These are phyloP conservation scores for Sphagnum magellanicum DNA, from an alignment of 228 moss, liverwort and hornwort genomes.

Conservation along the genomic window DNA sequence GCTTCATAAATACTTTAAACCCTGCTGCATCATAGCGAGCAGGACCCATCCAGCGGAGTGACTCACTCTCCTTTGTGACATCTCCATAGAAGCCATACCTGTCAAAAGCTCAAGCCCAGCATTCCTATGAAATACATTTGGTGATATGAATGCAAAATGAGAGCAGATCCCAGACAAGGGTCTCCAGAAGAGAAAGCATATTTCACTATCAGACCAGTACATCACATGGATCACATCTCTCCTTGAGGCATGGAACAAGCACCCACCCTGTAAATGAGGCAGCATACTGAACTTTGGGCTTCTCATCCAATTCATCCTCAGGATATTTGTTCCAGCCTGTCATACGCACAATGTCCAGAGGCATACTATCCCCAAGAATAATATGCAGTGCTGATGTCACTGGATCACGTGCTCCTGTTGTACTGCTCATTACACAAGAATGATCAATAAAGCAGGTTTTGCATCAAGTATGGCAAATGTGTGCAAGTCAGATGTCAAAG, in stretches of 20 bases:
- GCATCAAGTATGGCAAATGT: too few relatives aligned
- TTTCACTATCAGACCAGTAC: too few relatives aligned
- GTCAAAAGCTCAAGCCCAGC: neutral
- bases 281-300: constrained; percentile 70
- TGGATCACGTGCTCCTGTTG: constrained; percentile 76
- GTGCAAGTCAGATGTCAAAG: too few relatives aligned
- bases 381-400: constrained; percentile 75
- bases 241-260: neutral
- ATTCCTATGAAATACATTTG: too few relatives aligned
- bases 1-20: constrained; percentile 67
- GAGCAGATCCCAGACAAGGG: too few relatives aligned
- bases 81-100: constrained; percentile 97
- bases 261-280: constrained; percentile 92
- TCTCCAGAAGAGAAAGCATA: too few relatives aligned
- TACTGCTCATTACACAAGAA: constrained; percentile 39
- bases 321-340: constrained; percentile 62
- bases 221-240: neutral
- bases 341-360: constrained; percentile 71
- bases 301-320: constrained; percentile 33
- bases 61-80: constrained; percentile 78
- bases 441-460: too few relatives aligned
- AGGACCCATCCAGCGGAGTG: constrained; percentile 81
- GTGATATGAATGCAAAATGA: too few relatives aligned
- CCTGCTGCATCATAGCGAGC: constrained; percentile 87
- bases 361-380: constrained; percentile 79